Base-by-base conservation (phyloP, 768 basidiomycete genomes). In the Amanita exitialis region DNA sequence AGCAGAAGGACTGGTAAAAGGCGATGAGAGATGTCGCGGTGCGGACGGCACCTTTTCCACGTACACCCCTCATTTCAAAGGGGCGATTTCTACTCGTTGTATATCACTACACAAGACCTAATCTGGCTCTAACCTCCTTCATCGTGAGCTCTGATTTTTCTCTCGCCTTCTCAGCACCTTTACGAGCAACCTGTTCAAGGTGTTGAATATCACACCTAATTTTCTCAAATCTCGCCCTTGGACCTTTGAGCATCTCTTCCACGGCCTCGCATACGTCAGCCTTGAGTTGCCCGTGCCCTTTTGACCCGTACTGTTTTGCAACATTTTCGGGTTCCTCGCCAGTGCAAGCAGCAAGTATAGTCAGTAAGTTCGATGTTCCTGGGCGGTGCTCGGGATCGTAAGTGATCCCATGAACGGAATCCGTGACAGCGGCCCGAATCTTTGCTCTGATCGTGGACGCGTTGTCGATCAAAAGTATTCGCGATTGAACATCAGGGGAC, bases 401-500 rank as follows among this genome's bases (percentile, higher is more conserved):
- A 0, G 85, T 82, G 38, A 96, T 79, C 3, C 81, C 81, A 0
- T 63, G 63, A 9, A 76, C 75, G 0, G 90, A 88, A 64, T 97
- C 95, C 0, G 94, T 97, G 1, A 93, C 86, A 1, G 94, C 88
- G 5, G 73, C 69, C 16, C 83, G 80, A 51, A 97, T 76, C 63
- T 95, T 96, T 21, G 72, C 60, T 42, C 63, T 61, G 41, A 95
- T 90, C 59, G 78, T 65, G 1, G 66, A 57, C 8, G 76, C 63
- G 0, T 78, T 66, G 62, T 97, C 94, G 21, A 87, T 94, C 35
- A 98, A 74, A 50, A 90, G 75, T 61, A 97, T 91, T 21, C 93
- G 85, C 0, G 92, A 94, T 13, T 78, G 66, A 1, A 78, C 53
- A 61, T 90, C 82, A 0, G 83, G 84, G 0, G 90, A 76, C 0